Base-by-base conservation (phyloP, 139 green algal species). In the Coelastrella sp. region DNA sequence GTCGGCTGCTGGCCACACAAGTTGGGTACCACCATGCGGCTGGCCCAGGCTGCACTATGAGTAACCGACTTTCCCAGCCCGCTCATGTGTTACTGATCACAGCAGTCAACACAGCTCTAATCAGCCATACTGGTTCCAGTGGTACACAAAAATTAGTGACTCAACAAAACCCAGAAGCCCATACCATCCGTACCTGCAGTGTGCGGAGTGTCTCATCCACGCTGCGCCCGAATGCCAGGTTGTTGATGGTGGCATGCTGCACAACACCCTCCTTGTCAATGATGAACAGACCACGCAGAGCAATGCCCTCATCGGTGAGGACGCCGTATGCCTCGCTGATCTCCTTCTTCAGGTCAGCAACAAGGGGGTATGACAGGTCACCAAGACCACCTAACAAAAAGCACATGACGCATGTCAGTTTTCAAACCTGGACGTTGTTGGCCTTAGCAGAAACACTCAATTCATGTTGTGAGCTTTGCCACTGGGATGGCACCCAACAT, bases 191-290 rank as follows among this genome's bases (percentile, higher is more conserved):
- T 20, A 87, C 81, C 81, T 87, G 83, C 90, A 99, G 94, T 74
- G 95, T 95, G 65, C 98, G 95, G 90, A 99, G 95, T 23, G 98
- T 98, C 95, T 99, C 98, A 76, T 99, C 98, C 3, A 99, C 98
- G 90, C 90, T 97, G 90, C 98, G 96, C 22, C 97, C 98, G 78
- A 99, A 98, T 8, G 95, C 94, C 74, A 98, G 93, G 94, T 99
- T 99, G 97, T 99, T 99, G 90, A 99, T 97, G 88, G 98, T 99
- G 22, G 95, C 86, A 92, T 99, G 98, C 94, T 99, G 96, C 71
- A 99, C 91, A 8, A 98, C 91, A 23, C 98, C 98, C 94, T 99
- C 96, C 91, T 95, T 97, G 94, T 98, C 97, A 90, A 99, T 98
- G 92, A 99, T 97, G 95, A 97, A 99, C 32, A 98, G 92, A 16